phyloP scores from a whole-genome alignment of 1,284 basidiomycete genomes.

The Puccinia novopanici region DNA sequence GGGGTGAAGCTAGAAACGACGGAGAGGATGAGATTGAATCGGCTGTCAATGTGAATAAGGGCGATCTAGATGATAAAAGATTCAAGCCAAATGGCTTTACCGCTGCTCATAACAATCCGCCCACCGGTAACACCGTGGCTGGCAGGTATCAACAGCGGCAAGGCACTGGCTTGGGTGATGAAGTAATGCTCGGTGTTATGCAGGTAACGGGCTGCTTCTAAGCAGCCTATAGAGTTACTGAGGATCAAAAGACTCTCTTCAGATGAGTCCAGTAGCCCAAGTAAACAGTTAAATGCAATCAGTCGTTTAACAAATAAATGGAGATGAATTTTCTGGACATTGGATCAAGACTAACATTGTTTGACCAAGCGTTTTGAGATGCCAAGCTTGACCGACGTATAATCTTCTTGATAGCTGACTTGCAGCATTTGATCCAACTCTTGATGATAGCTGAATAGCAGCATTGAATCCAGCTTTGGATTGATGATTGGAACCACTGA shows the following conservation, averaged over 20 bases:
- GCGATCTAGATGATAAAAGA: too few relatives aligned
- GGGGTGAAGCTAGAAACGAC: not conserved
- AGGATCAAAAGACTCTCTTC: too few relatives aligned
- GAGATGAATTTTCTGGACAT: too few relatives aligned
- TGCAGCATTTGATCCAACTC: too few relatives aligned
- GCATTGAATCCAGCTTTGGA: slow-evolving; percentile 11
- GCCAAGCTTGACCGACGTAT: slow-evolving; percentile 30
- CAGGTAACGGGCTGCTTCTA: too few relatives aligned
- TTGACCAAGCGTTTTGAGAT: slow-evolving; percentile 31
- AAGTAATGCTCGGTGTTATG: too few relatives aligned
- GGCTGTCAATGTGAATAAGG: slow-evolving; percentile 28
- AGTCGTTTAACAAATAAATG: too few relatives aligned
- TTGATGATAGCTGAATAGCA: slow-evolving; percentile 30
- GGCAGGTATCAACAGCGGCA: slow-evolving; percentile 63
- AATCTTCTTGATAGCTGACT: too few relatives aligned
- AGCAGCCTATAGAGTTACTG: too few relatives aligned
- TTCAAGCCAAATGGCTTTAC: slow-evolving; percentile 68
- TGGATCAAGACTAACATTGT: too few relatives aligned
- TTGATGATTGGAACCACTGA: slow-evolving; percentile 10
- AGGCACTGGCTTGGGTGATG: slow-evolving; percentile 73
- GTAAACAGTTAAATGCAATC: too few relatives aligned
- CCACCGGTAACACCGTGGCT: slow-evolving; percentile 66
- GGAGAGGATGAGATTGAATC: slow-evolving; percentile 2
- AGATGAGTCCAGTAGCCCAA: too few relatives aligned
- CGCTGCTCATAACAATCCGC: slow-evolving; percentile 71